phyloP scores from a whole-genome alignment of 768 basidiomycete species.

The Agaricus subrufescens region DNA sequence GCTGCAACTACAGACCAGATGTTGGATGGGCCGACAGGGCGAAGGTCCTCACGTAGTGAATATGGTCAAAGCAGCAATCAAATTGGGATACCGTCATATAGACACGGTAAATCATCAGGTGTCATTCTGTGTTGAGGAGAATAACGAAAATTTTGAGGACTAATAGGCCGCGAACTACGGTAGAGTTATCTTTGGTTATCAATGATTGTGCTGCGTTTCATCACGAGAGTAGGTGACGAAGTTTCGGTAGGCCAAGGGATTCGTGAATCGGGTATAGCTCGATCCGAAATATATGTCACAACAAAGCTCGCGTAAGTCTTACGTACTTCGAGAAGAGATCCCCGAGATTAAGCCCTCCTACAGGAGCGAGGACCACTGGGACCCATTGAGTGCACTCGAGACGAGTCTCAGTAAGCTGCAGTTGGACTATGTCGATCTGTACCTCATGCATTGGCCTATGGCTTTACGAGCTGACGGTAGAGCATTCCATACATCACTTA shows the following conservation, averaged over 20 bases:
- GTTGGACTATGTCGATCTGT: constrained; percentile 45
- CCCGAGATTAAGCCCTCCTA: constrained; percentile 13
- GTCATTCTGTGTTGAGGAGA: neutral
- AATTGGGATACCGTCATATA: constrained; percentile 29
- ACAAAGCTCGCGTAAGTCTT: constrained; percentile 32
- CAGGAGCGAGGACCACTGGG: constrained; percentile 29
- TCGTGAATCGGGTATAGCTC: constrained; percentile 32
- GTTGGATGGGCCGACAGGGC: constrained; percentile 27
- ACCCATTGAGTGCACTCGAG: constrained; percentile 28
- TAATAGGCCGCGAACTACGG: constrained; percentile 9
- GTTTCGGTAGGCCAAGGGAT: constrained; percentile 33
- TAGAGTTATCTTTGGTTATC: neutral
- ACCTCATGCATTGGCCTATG: constrained; percentile 29
- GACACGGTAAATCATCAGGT: constrained; percentile 21
- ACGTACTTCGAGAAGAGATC: constrained; percentile 9
- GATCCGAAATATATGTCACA: constrained; percentile 34
- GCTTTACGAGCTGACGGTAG: constrained; percentile 3
- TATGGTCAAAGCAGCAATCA: constrained; percentile 19
- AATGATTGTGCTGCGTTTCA: constrained; percentile 7
- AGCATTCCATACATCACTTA: neutral
- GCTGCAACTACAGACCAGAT: constrained; percentile 12
- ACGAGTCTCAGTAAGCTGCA: constrained; percentile 27
- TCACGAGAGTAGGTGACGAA: constrained; percentile 23
- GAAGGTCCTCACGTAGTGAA: constrained; percentile 20
- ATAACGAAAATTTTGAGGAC: neutral